These are phyloP conservation scores for Fusarium ambrosium DNA, from an alignment of 2,329 filamentous ascomycete genomes.

Conservation along the genomic window DNA sequence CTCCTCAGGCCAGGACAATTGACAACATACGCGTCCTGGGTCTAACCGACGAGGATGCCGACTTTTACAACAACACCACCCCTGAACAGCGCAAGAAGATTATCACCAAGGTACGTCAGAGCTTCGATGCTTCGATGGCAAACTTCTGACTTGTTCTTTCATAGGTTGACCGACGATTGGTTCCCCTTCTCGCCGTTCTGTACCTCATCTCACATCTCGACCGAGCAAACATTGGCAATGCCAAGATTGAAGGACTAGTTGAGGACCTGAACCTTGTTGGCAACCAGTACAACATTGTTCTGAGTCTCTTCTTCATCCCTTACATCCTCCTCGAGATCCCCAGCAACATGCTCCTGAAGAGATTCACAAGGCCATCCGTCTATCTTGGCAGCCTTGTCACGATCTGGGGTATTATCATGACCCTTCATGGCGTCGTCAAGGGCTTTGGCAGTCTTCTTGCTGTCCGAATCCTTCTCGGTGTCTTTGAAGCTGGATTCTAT, in stretches of 20 bases:
- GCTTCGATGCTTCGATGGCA: not conserved
- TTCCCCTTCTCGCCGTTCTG: conserved; percentile 67
- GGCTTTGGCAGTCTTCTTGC: not conserved
- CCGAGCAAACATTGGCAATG: conserved; percentile 65
- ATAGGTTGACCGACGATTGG: conserved; percentile 37
- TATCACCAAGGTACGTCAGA: not conserved
- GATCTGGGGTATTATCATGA: not conserved
- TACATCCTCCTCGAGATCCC: not conserved
- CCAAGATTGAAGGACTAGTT: conserved; percentile 60
- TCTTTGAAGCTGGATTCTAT: not conserved
- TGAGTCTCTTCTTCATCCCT: not conserved
- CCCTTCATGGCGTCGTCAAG: not conserved
- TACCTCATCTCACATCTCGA: conserved; percentile 71
- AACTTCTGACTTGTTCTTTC: not conserved
- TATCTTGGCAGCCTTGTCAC: not conserved
- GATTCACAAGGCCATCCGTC: not conserved
- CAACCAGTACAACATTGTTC: not conserved
- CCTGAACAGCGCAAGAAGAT: not conserved
- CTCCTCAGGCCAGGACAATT: conserved; percentile 38
- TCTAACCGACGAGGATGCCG: conserved; percentile 45
- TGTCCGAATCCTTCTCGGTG: not conserved
- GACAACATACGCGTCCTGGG: conserved; percentile 50
- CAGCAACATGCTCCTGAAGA: not conserved
- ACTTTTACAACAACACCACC: conserved; percentile 29
- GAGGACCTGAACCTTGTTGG: not conserved